Evolutionary conservation across 2,329 filamentous ascomycete species (phyloP).

Genomic region (Paraphoma sp.): DNA sequence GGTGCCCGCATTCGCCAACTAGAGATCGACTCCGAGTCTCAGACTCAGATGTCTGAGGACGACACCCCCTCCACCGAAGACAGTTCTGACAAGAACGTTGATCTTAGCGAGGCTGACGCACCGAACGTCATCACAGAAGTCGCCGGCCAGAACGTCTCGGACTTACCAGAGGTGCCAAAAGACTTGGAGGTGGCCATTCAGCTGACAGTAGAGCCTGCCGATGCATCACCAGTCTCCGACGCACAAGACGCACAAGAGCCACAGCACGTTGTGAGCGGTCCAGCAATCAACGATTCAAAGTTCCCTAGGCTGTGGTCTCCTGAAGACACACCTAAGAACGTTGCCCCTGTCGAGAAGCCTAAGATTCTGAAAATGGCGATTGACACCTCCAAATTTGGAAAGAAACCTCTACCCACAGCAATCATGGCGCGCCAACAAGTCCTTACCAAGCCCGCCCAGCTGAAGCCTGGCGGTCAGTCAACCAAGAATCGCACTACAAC

Average conservation of each 20-base stretch:
- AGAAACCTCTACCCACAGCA: slow-evolving; percentile 11
- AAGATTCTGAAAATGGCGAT: slow-evolving; percentile 28
- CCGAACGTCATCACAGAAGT: background rate
- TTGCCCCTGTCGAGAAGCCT: slow-evolving; percentile 23
- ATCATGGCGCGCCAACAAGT: background rate
- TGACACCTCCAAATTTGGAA: slow-evolving; percentile 27
- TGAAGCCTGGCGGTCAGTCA: background rate
- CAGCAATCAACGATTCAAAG: background rate
- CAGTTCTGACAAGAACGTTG: background rate
- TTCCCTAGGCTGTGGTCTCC: slow-evolving; percentile 20
- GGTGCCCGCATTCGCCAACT: slow-evolving; percentile 9
- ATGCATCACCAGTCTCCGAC: background rate
- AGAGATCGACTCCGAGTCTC: slow-evolving; percentile 6
- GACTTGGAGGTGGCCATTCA: too few relatives aligned
- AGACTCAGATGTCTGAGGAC: background rate
- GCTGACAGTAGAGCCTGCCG: background rate
- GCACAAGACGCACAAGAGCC: background rate
- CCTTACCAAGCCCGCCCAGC: background rate
- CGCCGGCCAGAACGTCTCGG: too few relatives aligned
- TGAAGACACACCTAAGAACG: slow-evolving; percentile 23
- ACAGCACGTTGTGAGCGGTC: background rate
- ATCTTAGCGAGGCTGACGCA: background rate
- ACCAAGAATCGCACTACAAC: slow-evolving; percentile 7
- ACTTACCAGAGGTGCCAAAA: too few relatives aligned
- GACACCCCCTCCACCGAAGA: background rate